Conservation (phyloP, 192 early-diverging fungal species). For the Umbelopsis sp. region DNA sequence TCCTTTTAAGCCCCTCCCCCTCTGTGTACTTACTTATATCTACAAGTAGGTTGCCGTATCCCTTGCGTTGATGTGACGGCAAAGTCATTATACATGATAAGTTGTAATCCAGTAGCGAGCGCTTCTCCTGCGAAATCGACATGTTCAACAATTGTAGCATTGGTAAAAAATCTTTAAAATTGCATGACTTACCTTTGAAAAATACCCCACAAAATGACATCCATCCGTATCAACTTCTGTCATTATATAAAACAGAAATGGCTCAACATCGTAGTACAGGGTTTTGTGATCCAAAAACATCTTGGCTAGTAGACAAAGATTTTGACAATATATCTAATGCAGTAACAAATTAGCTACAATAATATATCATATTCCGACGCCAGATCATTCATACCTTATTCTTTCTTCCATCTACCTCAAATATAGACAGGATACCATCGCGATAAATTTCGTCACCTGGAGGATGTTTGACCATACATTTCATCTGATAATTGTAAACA, state of each 20-base stretch:
- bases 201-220: slow-evolving; percentile 97
- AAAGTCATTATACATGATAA: slow-evolving; percentile 91
- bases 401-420: slow-evolving; percentile 96
- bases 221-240: slow-evolving; percentile 77
- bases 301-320: slow-evolving; percentile 94
- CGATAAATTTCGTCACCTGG: slow-evolving; percentile 98
- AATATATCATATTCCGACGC: neutral
- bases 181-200: slow-evolving; percentile 74
- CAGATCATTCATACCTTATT: slow-evolving; percentile 67
- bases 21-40: slow-evolving; percentile 73
- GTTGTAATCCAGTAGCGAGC: slow-evolving; percentile 80
- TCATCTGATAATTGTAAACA: slow-evolving; percentile 43
- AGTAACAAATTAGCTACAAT: neutral
- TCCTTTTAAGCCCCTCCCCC: neutral
- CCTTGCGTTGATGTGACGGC: slow-evolving; percentile 84
- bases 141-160: neutral
- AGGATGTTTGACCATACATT: slow-evolving; percentile 80
- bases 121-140: slow-evolving; percentile 66
- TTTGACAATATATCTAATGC: slow-evolving; percentile 89
- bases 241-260: slow-evolving; percentile 97
- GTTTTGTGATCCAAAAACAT: slow-evolving; percentile 98
- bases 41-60: slow-evolving; percentile 89
- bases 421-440: slow-evolving; percentile 84
- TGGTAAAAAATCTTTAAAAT: neutral
- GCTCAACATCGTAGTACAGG: slow-evolving; percentile 96